Base-by-base conservation (phyloP, 2,329 filamentous ascomycete species). In the Fusarium sterilihyphosum region DNA sequence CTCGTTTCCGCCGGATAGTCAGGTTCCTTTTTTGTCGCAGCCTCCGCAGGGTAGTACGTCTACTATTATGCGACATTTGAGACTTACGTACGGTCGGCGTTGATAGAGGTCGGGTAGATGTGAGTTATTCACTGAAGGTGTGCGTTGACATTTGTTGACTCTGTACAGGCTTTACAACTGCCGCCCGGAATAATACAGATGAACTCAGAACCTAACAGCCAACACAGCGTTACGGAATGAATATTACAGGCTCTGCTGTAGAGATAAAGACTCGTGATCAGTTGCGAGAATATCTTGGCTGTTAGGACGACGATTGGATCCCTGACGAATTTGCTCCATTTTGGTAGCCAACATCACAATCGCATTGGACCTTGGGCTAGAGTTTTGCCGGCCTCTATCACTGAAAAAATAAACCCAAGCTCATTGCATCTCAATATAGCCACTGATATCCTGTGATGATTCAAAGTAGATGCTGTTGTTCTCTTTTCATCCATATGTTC, bases 391-490 rank as follows among this genome's bases (percentile, higher is more conserved):
- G 1, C 10, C 16, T n/a, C 20, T 18, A 5, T 37, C 43, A 14
- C 14, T 20, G 20, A 29, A 29, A 14, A 20, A 43, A 41, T 9
- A n/a, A 10, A 22, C 16, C 24, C 4, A 8, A 6, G 5, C 10
- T 3, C 4, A 1, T 8, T 53, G 12, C 4, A 53, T 37, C n/a
- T 7, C 17, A 37, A 0, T 8, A 52, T 24, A 4, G 6, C 31
- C 16, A 9, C 33, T 17, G 0, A 31, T 3, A 31, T 20, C 4
- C 4, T 8, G 0, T 8, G 6, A 2, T 12, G 11, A 3, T 41
- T 18, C 26, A 41, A 16, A 9, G 12, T 5, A 40, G 13, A 8
- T 41, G 5, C 20, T 18, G 20, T 41, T 56, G 16, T 56, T 31
- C 37, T 31, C 52, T 31, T 17, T 22, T 1, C 6, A 26, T 9